A percentile compares a stretch with the other conserved stretches of the same genome.
phyloP scores from a whole-genome alignment of 83 land plant genomes.

The Diphasiastrum complanatum region DNA sequence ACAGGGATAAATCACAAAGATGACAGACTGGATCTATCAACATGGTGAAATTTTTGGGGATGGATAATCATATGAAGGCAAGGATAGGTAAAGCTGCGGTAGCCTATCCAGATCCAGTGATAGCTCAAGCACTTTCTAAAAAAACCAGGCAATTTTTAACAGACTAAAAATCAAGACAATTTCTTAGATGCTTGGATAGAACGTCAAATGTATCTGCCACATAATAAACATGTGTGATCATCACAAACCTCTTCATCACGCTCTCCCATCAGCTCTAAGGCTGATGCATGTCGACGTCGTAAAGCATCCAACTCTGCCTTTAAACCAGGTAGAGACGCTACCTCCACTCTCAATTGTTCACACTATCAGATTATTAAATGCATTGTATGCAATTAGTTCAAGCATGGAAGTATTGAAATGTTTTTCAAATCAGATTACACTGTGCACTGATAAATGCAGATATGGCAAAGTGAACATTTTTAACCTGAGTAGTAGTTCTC shows the following conservation, averaged over 20 bases:
- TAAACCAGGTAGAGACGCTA: slow-evolving; percentile 58
- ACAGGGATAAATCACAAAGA: too few relatives aligned
- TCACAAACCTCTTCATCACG: slow-evolving; percentile 82
- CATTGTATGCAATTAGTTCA: not conserved
- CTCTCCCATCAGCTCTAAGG: slow-evolving; percentile 96
- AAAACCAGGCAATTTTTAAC: too few relatives aligned
- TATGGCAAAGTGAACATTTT: too few relatives aligned
- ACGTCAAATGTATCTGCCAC: not conserved
- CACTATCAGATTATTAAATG: slow-evolving; percentile 37
- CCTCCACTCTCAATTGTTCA: slow-evolving; percentile 64
- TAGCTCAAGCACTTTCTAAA: too few relatives aligned
- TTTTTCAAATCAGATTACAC: not conserved
- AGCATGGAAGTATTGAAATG: not conserved
- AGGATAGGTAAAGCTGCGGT: too few relatives aligned
- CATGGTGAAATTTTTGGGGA: too few relatives aligned
- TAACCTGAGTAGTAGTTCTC: slow-evolving; percentile 76
- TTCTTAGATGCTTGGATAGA: too few relatives aligned
- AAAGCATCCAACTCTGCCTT: slow-evolving; percentile 84
- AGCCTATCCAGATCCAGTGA: too few relatives aligned
- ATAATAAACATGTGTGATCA: not conserved
- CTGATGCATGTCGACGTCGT: slow-evolving; percentile 79
- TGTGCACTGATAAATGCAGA: not conserved
- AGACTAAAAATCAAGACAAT: too few relatives aligned
- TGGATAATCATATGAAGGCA: too few relatives aligned
- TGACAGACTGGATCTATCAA: too few relatives aligned